These are phyloP conservation scores for Aschersonia sp. DNA, from an alignment of 2,329 filamentous ascomycete genomes.

Conservation along the genomic window DNA sequence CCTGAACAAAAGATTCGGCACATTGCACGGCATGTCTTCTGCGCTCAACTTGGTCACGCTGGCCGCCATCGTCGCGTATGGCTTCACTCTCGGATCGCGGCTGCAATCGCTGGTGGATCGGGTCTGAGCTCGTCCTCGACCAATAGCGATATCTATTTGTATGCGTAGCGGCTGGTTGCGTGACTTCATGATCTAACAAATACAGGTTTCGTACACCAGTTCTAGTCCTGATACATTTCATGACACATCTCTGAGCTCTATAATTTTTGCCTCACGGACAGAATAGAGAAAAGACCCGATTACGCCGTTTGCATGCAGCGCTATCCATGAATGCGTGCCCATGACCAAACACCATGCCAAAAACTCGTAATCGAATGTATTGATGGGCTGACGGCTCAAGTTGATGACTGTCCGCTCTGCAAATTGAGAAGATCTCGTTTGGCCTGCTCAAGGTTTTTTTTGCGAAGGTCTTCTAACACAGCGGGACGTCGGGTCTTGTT, in stretches of 20 bases:
- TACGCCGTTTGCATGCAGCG: too few species aligned
- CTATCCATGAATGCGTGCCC: not conserved
- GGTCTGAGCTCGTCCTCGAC: not conserved
- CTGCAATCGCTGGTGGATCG: slow-evolving; percentile 28
- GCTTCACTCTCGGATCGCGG: slow-evolving; percentile 54
- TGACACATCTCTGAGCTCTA: too few species aligned
- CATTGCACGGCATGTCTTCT: slow-evolving; percentile 69
- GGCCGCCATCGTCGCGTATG: slow-evolving; percentile 61
- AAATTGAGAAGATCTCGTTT: slow-evolving; percentile 32
- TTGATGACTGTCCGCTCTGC: slow-evolving; percentile 9
- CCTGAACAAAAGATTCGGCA: slow-evolving; percentile 66
- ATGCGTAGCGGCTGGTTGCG: too few species aligned
- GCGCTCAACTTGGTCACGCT: slow-evolving; percentile 64
- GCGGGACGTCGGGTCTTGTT: slow-evolving; percentile 12
- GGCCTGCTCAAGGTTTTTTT: slow-evolving; percentile 26
- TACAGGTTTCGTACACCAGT: too few species aligned
- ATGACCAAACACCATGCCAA: too few species aligned
- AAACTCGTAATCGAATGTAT: not conserved
- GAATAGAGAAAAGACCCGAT: too few species aligned
- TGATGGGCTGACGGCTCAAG: not conserved
- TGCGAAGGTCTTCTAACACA: slow-evolving; percentile 17
- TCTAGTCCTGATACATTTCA: too few species aligned
- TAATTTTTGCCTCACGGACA: too few species aligned
- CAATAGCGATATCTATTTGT: too few species aligned
- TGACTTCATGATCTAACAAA: too few species aligned